Evolutionary conservation across 805 yeast genomes (phyloP).

Genomic region (Yarrowia divulgata): DNA sequence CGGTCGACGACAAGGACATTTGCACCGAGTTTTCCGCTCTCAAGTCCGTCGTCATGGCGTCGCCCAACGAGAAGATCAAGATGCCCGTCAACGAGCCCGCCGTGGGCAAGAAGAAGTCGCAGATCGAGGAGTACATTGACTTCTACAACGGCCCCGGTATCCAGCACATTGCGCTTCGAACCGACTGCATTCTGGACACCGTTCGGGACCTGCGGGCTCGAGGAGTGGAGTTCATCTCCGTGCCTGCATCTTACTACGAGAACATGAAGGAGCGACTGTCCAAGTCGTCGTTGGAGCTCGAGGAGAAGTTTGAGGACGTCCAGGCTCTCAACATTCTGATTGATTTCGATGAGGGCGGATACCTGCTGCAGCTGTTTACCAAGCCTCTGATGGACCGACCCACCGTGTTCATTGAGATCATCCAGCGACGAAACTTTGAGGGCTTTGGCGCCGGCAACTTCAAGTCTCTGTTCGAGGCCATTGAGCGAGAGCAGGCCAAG

Average conservation of each 20-base stretch:
- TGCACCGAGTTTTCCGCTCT: slow-evolving; percentile 73
- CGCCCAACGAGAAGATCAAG: slow-evolving; percentile 66
- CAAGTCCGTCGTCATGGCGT: slow-evolving; percentile 78
- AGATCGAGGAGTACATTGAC: slow-evolving; percentile 81
- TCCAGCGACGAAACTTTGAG: slow-evolving; percentile 77
- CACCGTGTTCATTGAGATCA: slow-evolving; percentile 79
- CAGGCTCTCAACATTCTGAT: slow-evolving; percentile 63
- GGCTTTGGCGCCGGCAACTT: slow-evolving; percentile 94
- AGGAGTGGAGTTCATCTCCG: slow-evolving; percentile 73
- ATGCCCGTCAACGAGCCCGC: slow-evolving; percentile 92
- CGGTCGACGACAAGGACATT: slow-evolving; percentile 81
- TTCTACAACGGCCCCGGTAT: slow-evolving; percentile 83
- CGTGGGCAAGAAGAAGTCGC: slow-evolving; percentile 67
- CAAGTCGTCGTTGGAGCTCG: slow-evolving; percentile 55
- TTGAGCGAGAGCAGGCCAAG: slow-evolving; percentile 74
- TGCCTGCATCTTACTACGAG: slow-evolving; percentile 65
- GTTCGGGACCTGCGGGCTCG: slow-evolving; percentile 62
- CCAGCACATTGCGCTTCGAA: slow-evolving; percentile 79
- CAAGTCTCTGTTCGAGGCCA: slow-evolving; percentile 78
- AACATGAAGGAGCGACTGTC: slow-evolving; percentile 57
- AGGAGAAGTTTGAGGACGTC: slow-evolving; percentile 61
- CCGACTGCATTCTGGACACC: slow-evolving; percentile 65
- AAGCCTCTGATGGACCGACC: slow-evolving; percentile 80
- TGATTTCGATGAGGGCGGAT: slow-evolving; percentile 80
- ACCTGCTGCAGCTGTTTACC: slow-evolving; percentile 79